Evolutionary conservation across 805 yeast species (phyloP), one percentile per base, ranked within the genome.

Genomic region (Monosporozyma servazzii): DNA sequence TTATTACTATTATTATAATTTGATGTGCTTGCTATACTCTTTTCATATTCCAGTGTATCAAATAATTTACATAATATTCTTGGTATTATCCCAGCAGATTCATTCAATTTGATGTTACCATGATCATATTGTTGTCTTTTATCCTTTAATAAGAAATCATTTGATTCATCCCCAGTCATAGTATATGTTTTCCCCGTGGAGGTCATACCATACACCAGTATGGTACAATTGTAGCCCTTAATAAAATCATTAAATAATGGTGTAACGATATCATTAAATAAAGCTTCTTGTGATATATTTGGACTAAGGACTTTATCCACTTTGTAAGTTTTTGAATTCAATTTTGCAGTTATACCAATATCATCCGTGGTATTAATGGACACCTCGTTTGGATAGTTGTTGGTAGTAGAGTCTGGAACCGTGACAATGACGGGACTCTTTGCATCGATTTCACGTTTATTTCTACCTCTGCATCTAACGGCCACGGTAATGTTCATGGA

Each of bases 121-220:
- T 20, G 8, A 36, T 46, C 27, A 18, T 45, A 13, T 6, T 45
- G 20, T 33, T 31, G 25, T 15, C 13, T 45, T 29, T 45, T 33
- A 21, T 45, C 25, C 5, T 31, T 30, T 31, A 17, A 2, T 6
- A 29, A 15, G 20, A 31, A 15, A 21, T 45, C 15, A 21, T 23
- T 45, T 11, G 48, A 27, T 21, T 41, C 44, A 30, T 86, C 85
- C 5, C 96, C 95, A 1, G 86, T 80, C 93, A 81, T 81, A 11
- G 86, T 74, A 62, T 81, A 81, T 0, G 96, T 88, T 60, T 88
- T 88, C 25, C 96, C 96, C 0, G 95, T 86, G 1, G 96, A 93
- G 0, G 96, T 88, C 75, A 88, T 95, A 5, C 96, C 96, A 68
- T 89, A 89, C 0, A 93, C 95, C 57, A 88, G 74, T 29, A 88